A percentile compares a stretch with the other conserved stretches of the same genome.
These are phyloP conservation scores for Talaromyces proteolyticus DNA, from an alignment of 495 filamentous ascomycete species.

Conservation along the genomic window DNA sequence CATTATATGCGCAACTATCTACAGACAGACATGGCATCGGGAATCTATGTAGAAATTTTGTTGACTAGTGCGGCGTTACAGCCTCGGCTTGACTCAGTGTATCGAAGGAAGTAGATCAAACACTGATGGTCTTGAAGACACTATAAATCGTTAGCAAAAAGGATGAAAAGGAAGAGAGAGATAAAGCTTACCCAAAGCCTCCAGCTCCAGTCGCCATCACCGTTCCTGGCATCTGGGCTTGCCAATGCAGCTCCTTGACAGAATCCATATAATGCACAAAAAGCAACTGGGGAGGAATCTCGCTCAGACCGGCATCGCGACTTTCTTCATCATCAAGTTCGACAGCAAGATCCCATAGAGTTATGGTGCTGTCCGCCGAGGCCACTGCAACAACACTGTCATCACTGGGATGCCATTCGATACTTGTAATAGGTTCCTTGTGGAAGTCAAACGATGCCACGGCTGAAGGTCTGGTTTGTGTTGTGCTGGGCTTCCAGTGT, in stretches of 20 bases:
- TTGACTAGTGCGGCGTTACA: too few species aligned
- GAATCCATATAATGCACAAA: conserved; percentile 95
- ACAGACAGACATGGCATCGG: too few species aligned
- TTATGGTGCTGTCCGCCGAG: conserved; percentile 88
- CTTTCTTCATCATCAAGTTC: conserved; percentile 96
- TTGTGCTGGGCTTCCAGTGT: conserved; percentile 73
- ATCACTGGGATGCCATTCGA: conserved; percentile 97
- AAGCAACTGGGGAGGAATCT: conserved; percentile 88
- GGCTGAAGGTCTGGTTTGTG: conserved; percentile 51
- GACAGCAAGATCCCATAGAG: conserved; percentile 94
- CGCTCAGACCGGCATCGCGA: conserved; percentile 78
- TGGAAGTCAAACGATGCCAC: conserved; percentile 92
- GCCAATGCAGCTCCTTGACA: conserved; percentile 95
- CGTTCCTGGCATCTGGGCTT: conserved; percentile 89
- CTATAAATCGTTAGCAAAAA: conserved; percentile 18
- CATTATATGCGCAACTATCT: too few species aligned
- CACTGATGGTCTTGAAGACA: conserved; percentile 64
- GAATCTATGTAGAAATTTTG: too few species aligned
- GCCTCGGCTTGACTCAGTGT: background rate
- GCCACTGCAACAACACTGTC: conserved; percentile 91
- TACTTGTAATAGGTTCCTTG: conserved; percentile 87
- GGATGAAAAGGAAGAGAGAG: conserved; percentile 2
- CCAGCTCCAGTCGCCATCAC: conserved; percentile 84
- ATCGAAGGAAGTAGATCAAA: conserved; percentile 21
- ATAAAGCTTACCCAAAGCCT: conserved; percentile 61